Evolutionary conservation across 495 filamentous ascomycete species (phyloP).

Genomic region (Hypoxylon trugodes): DNA sequence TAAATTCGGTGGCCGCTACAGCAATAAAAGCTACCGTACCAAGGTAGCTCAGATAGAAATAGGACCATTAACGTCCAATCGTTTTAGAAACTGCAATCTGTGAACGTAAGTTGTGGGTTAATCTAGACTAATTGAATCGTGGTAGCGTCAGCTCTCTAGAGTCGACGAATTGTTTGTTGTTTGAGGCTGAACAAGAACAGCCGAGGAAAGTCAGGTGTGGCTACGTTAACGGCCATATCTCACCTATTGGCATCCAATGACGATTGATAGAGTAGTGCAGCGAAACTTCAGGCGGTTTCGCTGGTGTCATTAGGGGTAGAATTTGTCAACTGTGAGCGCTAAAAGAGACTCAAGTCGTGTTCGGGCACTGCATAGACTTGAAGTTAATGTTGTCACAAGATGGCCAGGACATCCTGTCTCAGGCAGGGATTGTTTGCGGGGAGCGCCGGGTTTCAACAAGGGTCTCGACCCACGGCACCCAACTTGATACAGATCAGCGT

Average conservation of each 20-base stretch:
- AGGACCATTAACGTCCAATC: not conserved
- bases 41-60: too few relatives aligned
- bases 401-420: slow-evolving; percentile 37
- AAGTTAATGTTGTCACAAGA: slow-evolving; percentile 38
- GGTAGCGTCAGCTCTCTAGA: not conserved
- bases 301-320: slow-evolving; percentile 1
- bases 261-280: not conserved
- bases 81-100: not conserved
- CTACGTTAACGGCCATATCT: not conserved
- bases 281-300: not conserved
- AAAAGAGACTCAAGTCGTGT: not conserved
- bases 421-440: slow-evolving; percentile 53
- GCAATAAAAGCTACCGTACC: too few relatives aligned
- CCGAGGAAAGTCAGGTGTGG: not conserved
- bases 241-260: not conserved
- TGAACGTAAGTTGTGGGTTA: not conserved
- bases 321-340: slow-evolving; percentile 1
- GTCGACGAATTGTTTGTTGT: not conserved
- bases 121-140: slow-evolving; percentile 1
- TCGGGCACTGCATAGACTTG: slow-evolving; percentile 33
- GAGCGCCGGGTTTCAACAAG: slow-evolving; percentile 61
- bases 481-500: slow-evolving; percentile 42
- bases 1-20: too few relatives aligned
- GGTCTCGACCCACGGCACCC: slow-evolving; percentile 43
- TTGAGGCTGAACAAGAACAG: slow-evolving; percentile 14